Base-by-base conservation (phyloP, 352 stramenopile species). In the Phytophthora palmivora region DNA sequence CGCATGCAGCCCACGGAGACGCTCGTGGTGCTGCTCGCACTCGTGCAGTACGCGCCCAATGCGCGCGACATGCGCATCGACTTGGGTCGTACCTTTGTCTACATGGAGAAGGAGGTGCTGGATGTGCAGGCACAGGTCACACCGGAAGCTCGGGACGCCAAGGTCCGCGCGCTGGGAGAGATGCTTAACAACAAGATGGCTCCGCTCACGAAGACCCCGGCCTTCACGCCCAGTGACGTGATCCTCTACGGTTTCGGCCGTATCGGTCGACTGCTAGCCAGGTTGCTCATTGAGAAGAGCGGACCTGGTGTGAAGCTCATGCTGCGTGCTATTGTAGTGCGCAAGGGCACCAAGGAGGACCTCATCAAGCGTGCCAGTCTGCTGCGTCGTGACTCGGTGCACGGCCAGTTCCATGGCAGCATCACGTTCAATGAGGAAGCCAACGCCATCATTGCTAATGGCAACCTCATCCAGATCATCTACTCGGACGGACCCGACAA, bases 161-260 rank as follows among this genome's bases (percentile, higher is more conserved):
- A 84, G 61, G 56, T 89, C 33, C 67, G 70, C 32, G 67, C 53
- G 22, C 70, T 94, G 9, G 84, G 81, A 19, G 63, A 76, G 45
- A 54, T 87, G 18, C 48, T 92, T 6, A 87, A 89, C 62, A 54
- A 43, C 51, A 80, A 87, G 72, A 85, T 91, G 76, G 75, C 66
- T 32, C 70, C 74, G 30, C 66, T 92, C 5, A 63, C 65, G 7
- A 52, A 67, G 1, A 19, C 66, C 6, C 42, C 67, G 6, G 32
- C 70, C 9, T 75, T 72, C 46, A 90, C 89, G 68, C 79, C 88
- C 24, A 85, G 79, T 47, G 83, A 94, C 63, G 87, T 97, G 26
- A 71, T 95, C 38, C 73, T 97, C 22, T 95, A 97, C 51, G 89
- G 89, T 15, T 96, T 96, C 45, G 89, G 88, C n/a, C 87, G 89